Base-by-base conservation (phyloP, 2,329 filamentous ascomycete species). In the Fonsecaea erecta region DNA sequence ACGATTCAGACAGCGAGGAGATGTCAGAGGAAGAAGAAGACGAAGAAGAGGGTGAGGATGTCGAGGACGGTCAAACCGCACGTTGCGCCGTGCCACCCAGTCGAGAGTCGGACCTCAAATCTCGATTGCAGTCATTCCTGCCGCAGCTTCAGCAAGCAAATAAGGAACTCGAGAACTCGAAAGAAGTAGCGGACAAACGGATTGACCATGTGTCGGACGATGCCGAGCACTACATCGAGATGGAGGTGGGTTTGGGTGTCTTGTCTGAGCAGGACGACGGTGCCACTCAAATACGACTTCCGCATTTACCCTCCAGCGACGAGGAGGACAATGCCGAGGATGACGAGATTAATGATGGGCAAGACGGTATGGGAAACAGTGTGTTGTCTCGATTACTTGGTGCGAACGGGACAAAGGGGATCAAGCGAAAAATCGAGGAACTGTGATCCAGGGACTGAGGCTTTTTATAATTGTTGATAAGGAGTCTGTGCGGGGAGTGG, bases 211-310 rank as follows among this genome's bases (percentile, higher is more conserved):
- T 73, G 26, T 69, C 73, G 30, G 76, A 76, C 8, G 72, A 73
- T 7, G 73, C 71, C 46, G 75, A 75, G 28, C 73, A 75, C 58
- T 80, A 80, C 67, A 79, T 80, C 64, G 78, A 80, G 65, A 80
- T 80, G 77, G 77, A 81, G 63, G 73, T 82, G 53, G 78, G 79
- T 5, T 69, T 82, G 11, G 80, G 80, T 9, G 80, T 82, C 5
- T 70, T 82, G 21, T 77, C 79, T 71, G 78, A 81, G 65, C 77
- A 77, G 60, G 52, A 51, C 43, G 40, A 24, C 16, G 53, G 32
- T 12, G 40, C 40, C n/a, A 60, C 51, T 3, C 62, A 52, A 9
- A 52, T 64, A 43, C 56, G 57, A 12, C 52, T 55, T 24, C 51
- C 58, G 9, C 46, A 40, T n/a, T 34, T 21, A 24, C 37, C 7